phyloP scores from a whole-genome alignment of 192 early-diverging fungal genomes.

The Mortierella antarctica region DNA sequence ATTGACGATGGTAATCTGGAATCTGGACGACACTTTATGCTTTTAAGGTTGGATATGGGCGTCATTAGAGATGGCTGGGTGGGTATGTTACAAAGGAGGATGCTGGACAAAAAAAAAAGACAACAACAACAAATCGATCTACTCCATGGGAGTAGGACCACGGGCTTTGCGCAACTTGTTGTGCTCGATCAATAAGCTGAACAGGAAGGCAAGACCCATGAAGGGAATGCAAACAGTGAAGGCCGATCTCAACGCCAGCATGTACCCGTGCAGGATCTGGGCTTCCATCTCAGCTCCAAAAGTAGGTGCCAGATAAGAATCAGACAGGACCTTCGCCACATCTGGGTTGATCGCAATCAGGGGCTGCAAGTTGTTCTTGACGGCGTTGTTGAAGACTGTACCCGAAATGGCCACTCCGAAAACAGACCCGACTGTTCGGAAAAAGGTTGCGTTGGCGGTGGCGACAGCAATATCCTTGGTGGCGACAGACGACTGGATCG shows the following conservation, averaged over 20 bases:
- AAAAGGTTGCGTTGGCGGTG: constrained; percentile 72
- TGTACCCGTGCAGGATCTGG: constrained; percentile 58
- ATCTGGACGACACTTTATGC: neutral
- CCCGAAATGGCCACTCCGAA: constrained; percentile 56
- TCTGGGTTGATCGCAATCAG: constrained; percentile 7
- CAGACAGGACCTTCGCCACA: constrained; percentile 1
- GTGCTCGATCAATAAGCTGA: constrained; percentile 54
- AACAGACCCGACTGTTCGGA: constrained; percentile 53
- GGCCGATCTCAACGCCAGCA: constrained; percentile 55
- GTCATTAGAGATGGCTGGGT: neutral
- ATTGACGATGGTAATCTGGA: no score
- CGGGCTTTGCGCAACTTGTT: constrained; percentile 26
- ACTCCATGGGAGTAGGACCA: constrained; percentile 37
- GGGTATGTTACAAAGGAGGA: constrained; percentile 10
- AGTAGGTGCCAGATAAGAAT: constrained; percentile 42
- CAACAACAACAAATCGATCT: neutral
- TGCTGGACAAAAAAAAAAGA: neutral
- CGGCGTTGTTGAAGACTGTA: constrained; percentile 47
- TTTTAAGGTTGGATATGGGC: neutral
- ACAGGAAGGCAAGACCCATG: constrained; percentile 55
- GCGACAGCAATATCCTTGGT: constrained; percentile 69
- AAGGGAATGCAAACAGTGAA: constrained; percentile 65
- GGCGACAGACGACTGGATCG: constrained; percentile 73
- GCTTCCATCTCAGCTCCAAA: constrained; percentile 34
- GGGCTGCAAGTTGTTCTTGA: constrained; percentile 38